phyloP scores from a whole-genome alignment of 306 rosid species.

The Cotoneaster glaucophyllus region DNA sequence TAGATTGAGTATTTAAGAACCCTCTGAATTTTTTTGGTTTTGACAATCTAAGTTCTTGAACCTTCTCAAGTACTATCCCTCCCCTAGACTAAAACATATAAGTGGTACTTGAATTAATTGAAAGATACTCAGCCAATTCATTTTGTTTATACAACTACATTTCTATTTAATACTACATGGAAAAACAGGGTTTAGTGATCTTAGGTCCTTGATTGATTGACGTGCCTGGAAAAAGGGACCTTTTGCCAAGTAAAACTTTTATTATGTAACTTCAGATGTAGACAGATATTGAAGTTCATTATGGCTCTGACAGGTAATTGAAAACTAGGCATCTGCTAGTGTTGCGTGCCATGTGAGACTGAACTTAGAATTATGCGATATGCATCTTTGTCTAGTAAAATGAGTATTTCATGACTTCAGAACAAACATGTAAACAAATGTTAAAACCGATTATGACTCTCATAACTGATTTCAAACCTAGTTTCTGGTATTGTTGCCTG shows the following conservation, averaged over 20 bases:
- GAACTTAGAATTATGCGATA: not conserved
- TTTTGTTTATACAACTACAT: not conserved
- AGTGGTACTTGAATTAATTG: not conserved
- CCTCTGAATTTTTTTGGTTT: not conserved
- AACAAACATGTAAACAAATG: not conserved
- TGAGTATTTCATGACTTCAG: not conserved
- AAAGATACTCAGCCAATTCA: not conserved
- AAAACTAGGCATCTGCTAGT: not conserved
- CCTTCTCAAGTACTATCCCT: not conserved
- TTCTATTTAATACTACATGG: not conserved
- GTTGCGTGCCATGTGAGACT: not conserved
- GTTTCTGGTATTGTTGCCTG: not conserved
- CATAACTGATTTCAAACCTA: not conserved
- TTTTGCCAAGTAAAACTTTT: not conserved
- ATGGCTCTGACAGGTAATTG: not conserved
- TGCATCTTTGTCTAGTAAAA: not conserved
- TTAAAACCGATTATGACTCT: not conserved
- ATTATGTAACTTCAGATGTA: not conserved
- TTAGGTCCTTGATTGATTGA: not conserved
- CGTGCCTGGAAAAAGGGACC: not conserved
- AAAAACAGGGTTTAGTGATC: not conserved
- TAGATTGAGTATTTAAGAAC: not conserved
- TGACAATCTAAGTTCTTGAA: not conserved
- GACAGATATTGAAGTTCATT: not conserved
- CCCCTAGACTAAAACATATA: not conserved